These are phyloP conservation scores for Coccinonectria pachysandricola DNA, from an alignment of 2,329 filamentous ascomycete species.

Conservation along the genomic window DNA sequence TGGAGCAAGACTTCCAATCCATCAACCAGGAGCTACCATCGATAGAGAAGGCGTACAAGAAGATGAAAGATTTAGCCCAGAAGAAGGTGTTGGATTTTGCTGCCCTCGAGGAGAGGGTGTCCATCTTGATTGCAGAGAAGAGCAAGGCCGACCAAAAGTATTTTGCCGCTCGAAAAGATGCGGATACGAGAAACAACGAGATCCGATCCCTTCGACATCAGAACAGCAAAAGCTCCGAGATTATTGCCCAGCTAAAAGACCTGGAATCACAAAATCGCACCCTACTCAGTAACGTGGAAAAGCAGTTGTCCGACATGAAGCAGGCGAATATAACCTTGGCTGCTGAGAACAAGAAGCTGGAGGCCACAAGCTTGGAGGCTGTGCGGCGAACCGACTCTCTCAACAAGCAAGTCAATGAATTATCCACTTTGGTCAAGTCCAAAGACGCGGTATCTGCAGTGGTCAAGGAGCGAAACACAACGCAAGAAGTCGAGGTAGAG, in stretches of 20 bases:
- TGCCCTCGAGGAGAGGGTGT: conserved; percentile 66
- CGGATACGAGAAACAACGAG: conserved; percentile 74
- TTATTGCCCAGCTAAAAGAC: conserved; percentile 88
- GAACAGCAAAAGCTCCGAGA: conserved; percentile 83
- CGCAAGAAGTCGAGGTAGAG: conserved; percentile 66
- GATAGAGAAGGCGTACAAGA: conserved; percentile 85
- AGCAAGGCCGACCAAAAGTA: conserved; percentile 97
- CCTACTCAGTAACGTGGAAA: conserved; percentile 76
- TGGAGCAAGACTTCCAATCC: conserved; percentile 71
- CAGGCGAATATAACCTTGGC: conserved; percentile 64
- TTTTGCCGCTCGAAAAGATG: conserved; percentile 89
- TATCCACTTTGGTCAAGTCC: conserved; percentile 61
- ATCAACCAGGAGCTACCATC: conserved; percentile 81
- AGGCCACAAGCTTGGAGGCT: conserved; percentile 61
- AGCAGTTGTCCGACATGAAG: conserved; percentile 75
- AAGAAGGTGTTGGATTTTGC: conserved; percentile 77
- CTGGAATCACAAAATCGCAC: conserved; percentile 68
- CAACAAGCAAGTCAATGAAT: conserved; percentile 64
- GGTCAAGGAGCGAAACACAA: conserved; percentile 46
- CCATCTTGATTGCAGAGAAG: conserved; percentile 73
- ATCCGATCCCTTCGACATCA: conserved; percentile 70
- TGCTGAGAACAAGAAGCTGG: conserved; percentile 63
- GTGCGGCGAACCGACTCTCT: conserved; percentile 60
- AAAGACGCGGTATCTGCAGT: conserved; percentile 56
- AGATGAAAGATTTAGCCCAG: conserved; percentile 71